Evolutionary conservation across 345 rosid genomes (phyloP).

Genomic region (Moricandia arvensis): DNA sequence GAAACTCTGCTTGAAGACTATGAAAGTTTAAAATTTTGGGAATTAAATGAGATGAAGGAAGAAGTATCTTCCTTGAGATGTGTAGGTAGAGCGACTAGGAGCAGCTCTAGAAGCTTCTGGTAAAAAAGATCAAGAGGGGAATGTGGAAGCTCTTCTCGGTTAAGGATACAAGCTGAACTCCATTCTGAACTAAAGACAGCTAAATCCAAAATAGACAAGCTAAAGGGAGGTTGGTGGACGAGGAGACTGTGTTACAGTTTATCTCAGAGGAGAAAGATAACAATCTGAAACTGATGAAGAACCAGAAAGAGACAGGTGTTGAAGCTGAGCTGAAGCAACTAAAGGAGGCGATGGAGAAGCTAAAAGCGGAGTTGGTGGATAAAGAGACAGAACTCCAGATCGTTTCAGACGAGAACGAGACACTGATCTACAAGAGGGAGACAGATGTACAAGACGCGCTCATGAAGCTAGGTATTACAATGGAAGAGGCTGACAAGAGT

Average conservation of each 20-base stretch:
- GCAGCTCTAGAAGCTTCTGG: constrained; percentile 48
- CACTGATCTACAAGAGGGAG: constrained; percentile 51
- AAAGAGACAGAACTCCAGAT: constrained; percentile 73
- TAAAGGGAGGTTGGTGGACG: background rate
- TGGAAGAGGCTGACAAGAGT: constrained; percentile 81
- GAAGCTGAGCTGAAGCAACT: constrained; percentile 41
- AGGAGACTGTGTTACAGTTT: background rate
- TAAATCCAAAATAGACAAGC: constrained; percentile 31
- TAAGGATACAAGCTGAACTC: constrained; percentile 56
- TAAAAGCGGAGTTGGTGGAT: constrained; percentile 67
- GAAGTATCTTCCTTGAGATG: constrained; percentile 46
- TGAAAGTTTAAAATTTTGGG: constrained; percentile 37
- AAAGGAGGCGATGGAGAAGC: constrained; percentile 45
- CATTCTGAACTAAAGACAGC: constrained; percentile 56
- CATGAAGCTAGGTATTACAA: constrained; percentile 58
- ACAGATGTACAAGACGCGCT: constrained; percentile 56
- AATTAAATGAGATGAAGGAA: constrained; percentile 45
- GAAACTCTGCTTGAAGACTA: constrained; percentile 32
- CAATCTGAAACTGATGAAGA: background rate
- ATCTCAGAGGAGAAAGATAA: background rate
- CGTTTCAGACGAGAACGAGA: constrained; percentile 64
- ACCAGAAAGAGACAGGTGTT: background rate
- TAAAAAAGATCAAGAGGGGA: constrained; percentile 21
- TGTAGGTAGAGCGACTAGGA: constrained; percentile 56
- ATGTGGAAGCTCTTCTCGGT: constrained; percentile 29